A percentile compares a stretch with the other conserved stretches of the same genome.
These are phyloP conservation scores for Gossypium gossypioides DNA, from an alignment of 441 rosid species.

Conservation along the genomic window DNA sequence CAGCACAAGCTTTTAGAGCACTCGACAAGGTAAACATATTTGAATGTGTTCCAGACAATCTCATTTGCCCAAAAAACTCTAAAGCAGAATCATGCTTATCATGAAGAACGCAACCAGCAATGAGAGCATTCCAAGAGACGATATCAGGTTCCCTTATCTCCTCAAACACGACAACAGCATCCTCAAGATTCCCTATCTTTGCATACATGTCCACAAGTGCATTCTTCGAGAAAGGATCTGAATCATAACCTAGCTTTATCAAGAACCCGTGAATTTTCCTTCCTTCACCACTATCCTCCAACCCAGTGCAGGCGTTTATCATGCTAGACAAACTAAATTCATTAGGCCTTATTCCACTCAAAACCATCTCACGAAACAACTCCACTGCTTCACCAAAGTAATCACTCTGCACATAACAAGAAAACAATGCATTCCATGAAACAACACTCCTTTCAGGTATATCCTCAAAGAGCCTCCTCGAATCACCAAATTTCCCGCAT, in stretches of 20 bases:
- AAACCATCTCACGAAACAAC: slow-evolving; percentile 44
- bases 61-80: slow-evolving; percentile 35
- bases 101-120: slow-evolving; percentile 51
- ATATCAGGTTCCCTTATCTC: slow-evolving; percentile 43
- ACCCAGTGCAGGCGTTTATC: slow-evolving; percentile 50
- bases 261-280: slow-evolving; percentile 40
- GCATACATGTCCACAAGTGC: slow-evolving; percentile 75
- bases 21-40: slow-evolving; percentile 55
- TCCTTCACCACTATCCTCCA: slow-evolving; percentile 38
- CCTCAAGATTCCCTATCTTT: slow-evolving; percentile 41
- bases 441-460: slow-evolving; percentile 43
- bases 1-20: slow-evolving; percentile 53
- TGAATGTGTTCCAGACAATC: slow-evolving; percentile 31
- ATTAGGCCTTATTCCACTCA: slow-evolving; percentile 44
- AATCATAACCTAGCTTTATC: slow-evolving; percentile 46
- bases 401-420: slow-evolving; percentile 48
- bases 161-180: slow-evolving; percentile 34
- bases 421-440: slow-evolving; percentile 57
- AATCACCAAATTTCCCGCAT: slow-evolving; percentile 38
- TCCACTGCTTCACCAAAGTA: slow-evolving; percentile 31
- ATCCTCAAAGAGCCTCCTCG: slow-evolving; percentile 41
- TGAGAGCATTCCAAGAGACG: slow-evolving; percentile 67
- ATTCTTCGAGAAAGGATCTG: slow-evolving; percentile 45
- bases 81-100: slow-evolving; percentile 32
- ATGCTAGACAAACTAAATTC: slow-evolving; percentile 61